Percentiles rank a stretch among this genome's conserved stretches.
phyloP scores from a whole-genome alignment of 768 basidiomycete genomes.

The Tubosaeta sp. region DNA sequence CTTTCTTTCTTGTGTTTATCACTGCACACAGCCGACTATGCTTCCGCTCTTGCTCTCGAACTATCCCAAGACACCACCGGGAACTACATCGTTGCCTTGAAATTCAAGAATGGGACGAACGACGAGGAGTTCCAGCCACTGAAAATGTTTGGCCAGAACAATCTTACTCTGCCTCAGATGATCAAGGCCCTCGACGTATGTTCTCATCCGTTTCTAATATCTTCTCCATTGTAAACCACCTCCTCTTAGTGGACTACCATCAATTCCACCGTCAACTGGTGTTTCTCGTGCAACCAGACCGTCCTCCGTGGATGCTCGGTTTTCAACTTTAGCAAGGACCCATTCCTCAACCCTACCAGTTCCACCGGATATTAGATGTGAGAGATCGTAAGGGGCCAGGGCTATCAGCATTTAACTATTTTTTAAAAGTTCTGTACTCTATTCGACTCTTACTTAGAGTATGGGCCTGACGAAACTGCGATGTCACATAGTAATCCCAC shows the following conservation, averaged over 20 bases:
- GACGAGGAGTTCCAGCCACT: slow-evolving; percentile 52
- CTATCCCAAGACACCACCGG: slow-evolving; percentile 59
- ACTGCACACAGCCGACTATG: slow-evolving; percentile 56
- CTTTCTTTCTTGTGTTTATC: background rate
- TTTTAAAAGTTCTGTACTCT: background rate
- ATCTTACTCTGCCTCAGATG: slow-evolving; percentile 16
- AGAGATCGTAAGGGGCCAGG: background rate
- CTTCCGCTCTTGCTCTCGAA: slow-evolving; percentile 71
- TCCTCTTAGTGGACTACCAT: slow-evolving; percentile 20
- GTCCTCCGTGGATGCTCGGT: slow-evolving; percentile 29
- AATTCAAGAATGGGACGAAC: slow-evolving; percentile 75
- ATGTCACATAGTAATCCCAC: background rate
- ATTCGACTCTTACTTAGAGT: background rate
- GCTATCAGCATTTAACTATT: background rate
- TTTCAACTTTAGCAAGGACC: slow-evolving; percentile 26
- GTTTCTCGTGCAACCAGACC: slow-evolving; percentile 33
- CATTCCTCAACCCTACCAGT: slow-evolving; percentile 19
- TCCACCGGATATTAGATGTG: slow-evolving; percentile 28
- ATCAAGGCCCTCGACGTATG: slow-evolving; percentile 19
- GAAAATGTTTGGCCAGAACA: slow-evolving; percentile 56
- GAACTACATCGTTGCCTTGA: slow-evolving; percentile 69
- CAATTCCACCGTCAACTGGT: slow-evolving; percentile 33
- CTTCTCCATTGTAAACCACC: background rate
- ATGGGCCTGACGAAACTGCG: background rate
- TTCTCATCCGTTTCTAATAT: background rate